Evolutionary conservation across 176 grass and related monocot genomes (phyloP).

Genomic region (Guadua angustifolia): DNA sequence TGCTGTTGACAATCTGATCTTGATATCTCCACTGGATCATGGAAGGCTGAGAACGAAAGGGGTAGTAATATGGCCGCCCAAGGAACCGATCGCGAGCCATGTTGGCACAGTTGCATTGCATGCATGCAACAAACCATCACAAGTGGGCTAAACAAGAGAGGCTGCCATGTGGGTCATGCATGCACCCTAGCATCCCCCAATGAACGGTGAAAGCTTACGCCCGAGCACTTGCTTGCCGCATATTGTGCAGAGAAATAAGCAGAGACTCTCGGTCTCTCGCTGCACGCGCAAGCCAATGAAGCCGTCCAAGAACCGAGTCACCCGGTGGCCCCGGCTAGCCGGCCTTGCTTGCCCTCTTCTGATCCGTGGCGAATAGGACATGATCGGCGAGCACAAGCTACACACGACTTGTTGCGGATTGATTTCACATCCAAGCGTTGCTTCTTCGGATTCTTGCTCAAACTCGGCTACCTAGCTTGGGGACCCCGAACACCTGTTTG

Average conservation of each 20-base stretch:
- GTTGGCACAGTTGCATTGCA: no score
- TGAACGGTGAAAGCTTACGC: conserved; percentile 13
- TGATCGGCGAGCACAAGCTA: neutral
- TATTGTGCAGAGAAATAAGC: conserved; percentile 36
- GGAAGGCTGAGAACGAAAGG: neutral
- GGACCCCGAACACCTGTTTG: neutral
- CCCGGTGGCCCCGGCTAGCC: neutral
- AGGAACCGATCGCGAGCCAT: no score
- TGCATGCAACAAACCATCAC: no score
- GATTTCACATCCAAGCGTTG: conserved; percentile 12
- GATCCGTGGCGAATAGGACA: neutral
- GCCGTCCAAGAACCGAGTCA: neutral
- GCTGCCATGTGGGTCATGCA: no score
- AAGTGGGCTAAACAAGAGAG: no score
- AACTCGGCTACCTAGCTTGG: neutral
- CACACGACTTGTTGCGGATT: conserved; percentile 11
- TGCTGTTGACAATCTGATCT: neutral
- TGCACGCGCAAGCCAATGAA: conserved; percentile 7
- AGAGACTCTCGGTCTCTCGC: neutral
- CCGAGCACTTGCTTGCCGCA: conserved; percentile 44
- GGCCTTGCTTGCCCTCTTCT: neutral
- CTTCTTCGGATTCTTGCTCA: conserved; percentile 44
- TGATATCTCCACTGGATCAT: neutral
- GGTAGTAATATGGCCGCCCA: no score
- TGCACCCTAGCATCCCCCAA: neutral